Evolutionary conservation across 2,329 filamentous ascomycete genomes (phyloP).

Genomic region (Mariannaea sp.): DNA sequence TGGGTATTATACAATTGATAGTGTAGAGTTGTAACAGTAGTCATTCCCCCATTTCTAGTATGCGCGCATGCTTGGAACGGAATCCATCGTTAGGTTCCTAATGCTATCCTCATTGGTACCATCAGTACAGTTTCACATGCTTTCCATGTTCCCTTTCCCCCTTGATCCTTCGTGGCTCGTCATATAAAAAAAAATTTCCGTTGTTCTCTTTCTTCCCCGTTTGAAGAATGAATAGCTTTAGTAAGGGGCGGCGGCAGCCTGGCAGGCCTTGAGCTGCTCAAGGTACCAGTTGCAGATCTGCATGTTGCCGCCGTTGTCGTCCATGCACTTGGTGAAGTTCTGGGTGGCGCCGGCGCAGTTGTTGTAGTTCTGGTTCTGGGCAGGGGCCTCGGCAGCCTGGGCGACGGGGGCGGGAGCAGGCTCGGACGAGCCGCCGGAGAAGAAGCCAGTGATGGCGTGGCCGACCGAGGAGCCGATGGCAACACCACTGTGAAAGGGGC

Average conservation of each 20-base stretch:
- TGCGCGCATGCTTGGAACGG: slow-evolving; percentile 31
- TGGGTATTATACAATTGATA: slow-evolving; percentile 39
- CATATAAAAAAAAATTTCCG: too few species aligned
- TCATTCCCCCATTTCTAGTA: slow-evolving; percentile 28
- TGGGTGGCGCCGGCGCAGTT: slow-evolving; percentile 81
- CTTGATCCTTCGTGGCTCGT: not conserved
- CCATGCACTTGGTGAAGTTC: slow-evolving; percentile 94
- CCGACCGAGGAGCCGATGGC: slow-evolving; percentile 95
- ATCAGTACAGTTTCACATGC: slow-evolving; percentile 4
- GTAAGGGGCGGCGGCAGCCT: slow-evolving; percentile 75
- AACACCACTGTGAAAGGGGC: slow-evolving; percentile 71
- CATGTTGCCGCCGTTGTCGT: slow-evolving; percentile 92
- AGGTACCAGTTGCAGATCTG: slow-evolving; percentile 97
- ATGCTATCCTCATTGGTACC: slow-evolving; percentile 26
- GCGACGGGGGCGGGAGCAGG: slow-evolving; percentile 53
- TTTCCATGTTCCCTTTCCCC: not conserved
- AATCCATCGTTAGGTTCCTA: slow-evolving; percentile 19
- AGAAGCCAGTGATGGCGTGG: slow-evolving; percentile 89
- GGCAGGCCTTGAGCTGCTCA: slow-evolving; percentile 93
- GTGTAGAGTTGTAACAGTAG: slow-evolving; percentile 34
- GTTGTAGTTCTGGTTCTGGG: slow-evolving; percentile 57
- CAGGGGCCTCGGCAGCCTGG: slow-evolving; percentile 52
- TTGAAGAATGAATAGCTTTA: slow-evolving; percentile 50
- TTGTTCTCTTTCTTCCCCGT: slow-evolving; percentile 11
- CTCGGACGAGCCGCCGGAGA: slow-evolving; percentile 72